Percentiles rank a stretch among this genome's conserved stretches.
Conservation (phyloP, 2,329 filamentous ascomycete genomes). For the Apiospora saccharicola region DNA sequence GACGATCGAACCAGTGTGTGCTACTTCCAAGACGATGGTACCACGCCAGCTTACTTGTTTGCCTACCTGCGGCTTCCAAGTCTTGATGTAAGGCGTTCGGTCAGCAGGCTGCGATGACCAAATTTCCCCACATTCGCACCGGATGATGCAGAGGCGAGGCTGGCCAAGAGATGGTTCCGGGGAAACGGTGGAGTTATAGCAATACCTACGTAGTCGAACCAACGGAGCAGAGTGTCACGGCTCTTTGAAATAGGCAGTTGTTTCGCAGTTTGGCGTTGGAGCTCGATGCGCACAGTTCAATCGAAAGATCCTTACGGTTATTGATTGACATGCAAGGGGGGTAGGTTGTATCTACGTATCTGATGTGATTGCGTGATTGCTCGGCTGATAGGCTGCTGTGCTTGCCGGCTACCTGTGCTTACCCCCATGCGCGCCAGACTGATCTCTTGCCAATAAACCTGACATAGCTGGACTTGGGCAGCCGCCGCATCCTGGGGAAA, state of each 20-base stretch:
- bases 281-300: neutral
- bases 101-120: conserved; percentile 1
- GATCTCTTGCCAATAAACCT: neutral
- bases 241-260: neutral
- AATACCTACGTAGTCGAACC: neutral
- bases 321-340: conserved; percentile 9
- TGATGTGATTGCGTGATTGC: conserved; percentile 12
- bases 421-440: neutral
- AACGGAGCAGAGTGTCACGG: neutral
- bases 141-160: neutral
- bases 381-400: conserved; percentile 8
- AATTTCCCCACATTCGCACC: neutral
- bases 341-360: conserved; percentile 4
- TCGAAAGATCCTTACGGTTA: neutral
- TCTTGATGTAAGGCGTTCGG: neutral
- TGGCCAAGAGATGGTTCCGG: neutral
- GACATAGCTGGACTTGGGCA: neutral
- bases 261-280: neutral
- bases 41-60: conserved; percentile 8
- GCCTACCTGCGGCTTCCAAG: neutral
- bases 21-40: neutral
- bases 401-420: neutral
- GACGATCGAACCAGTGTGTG: neutral
- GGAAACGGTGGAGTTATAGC: conserved; percentile 7
- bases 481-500: neutral